Conservation (phyloP, 371 early-diverging fungal species). For the Mortierella sp. region DNA sequence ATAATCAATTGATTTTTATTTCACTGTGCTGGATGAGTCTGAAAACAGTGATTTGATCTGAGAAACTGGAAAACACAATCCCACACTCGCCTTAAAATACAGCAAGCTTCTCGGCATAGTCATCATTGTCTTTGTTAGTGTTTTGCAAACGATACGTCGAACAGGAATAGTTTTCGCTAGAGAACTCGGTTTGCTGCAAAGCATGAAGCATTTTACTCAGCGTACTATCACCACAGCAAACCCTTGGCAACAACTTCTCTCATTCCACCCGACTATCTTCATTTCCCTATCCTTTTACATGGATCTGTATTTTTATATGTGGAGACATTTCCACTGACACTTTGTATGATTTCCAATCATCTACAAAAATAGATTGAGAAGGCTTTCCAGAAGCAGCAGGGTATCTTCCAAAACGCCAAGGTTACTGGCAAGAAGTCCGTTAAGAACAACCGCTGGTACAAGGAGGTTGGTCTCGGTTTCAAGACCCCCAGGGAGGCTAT, state of each 20-base stretch:
- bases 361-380: conserved; percentile 72
- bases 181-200: neutral
- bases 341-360: neutral
- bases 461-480: conserved; percentile 99
- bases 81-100: too few relatives aligned
- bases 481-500: conserved; percentile 99
- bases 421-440: conserved; percentile 80
- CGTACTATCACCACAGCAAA: neutral
- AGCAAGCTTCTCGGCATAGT: too few relatives aligned
- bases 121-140: neutral
- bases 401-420: conserved; percentile 96
- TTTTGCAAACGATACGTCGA: neutral
- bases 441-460: conserved; percentile 91
- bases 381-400: conserved; percentile 98
- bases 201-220: neutral
- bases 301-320: neutral
- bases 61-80: neutral
- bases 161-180: too few relatives aligned
- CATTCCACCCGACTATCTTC: too few relatives aligned
- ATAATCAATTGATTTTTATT: neutral
- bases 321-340: neutral
- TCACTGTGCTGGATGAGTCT: neutral
- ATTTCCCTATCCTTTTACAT: neutral
- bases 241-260: too few relatives aligned
- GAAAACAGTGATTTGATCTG: neutral